Evolutionary conservation across 345 rosid species (phyloP).

Genomic region (Bretschneidera sinensis): DNA sequence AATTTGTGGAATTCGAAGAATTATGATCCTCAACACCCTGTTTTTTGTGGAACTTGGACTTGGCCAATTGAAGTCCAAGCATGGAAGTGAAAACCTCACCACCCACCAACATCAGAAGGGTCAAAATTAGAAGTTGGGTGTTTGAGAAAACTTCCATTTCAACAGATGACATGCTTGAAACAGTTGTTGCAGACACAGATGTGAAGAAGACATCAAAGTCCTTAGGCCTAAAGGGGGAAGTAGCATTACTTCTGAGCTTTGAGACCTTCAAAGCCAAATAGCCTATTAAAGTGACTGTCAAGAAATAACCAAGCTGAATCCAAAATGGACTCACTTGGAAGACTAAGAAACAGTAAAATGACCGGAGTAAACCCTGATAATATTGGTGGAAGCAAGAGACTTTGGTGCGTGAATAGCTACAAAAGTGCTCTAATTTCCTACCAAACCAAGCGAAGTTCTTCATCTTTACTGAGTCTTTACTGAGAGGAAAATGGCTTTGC

Average conservation of each 20-base stretch:
- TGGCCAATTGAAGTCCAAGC: conserved; percentile 22
- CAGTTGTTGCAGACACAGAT: conserved; percentile 55
- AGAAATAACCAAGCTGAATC: conserved; percentile 38
- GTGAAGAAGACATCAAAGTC: conserved; percentile 64
- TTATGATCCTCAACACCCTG: neutral
- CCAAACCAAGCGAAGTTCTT: neutral
- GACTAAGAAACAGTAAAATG: neutral
- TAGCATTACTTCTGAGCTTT: conserved; percentile 36
- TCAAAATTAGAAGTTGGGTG: conserved; percentile 48
- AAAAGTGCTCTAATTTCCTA: conserved; percentile 2
- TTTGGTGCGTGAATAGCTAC: neutral
- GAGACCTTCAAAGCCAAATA: conserved; percentile 28
- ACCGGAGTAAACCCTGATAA: neutral
- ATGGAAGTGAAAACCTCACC: conserved; percentile 67
- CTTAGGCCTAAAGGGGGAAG: conserved; percentile 24
- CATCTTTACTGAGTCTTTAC: neutral
- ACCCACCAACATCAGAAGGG: conserved; percentile 51
- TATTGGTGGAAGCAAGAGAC: neutral
- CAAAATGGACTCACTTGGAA: conserved; percentile 25
- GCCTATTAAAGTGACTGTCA: conserved; percentile 31
- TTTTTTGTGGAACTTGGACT: neutral
- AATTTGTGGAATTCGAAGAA: no score
- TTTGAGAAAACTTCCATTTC: conserved; percentile 86
- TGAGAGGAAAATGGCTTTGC: neutral
- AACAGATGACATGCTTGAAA: conserved; percentile 69